These are phyloP conservation scores for Kwoniella heveanensis DNA, from an alignment of 768 basidiomycete species.

Conservation along the genomic window DNA sequence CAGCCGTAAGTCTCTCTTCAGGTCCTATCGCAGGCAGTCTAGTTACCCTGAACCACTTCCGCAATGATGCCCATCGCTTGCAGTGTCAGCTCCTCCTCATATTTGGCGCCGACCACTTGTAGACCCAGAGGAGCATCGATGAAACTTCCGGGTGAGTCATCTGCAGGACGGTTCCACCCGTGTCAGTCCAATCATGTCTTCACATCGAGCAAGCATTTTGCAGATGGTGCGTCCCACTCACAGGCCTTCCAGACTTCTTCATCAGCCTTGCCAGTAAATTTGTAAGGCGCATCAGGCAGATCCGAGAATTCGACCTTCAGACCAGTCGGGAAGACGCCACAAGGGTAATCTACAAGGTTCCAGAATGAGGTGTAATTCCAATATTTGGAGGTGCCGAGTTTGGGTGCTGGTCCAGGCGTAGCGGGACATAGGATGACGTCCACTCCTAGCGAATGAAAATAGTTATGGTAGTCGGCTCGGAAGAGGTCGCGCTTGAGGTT, in stretches of 20 bases:
- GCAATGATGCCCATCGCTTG: not conserved
- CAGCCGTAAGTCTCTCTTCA: too few species aligned
- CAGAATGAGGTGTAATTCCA: conserved; percentile 46
- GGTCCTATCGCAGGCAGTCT: too few species aligned
- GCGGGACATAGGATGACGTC: conserved; percentile 41
- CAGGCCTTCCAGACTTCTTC: not conserved
- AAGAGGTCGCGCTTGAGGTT: conserved; percentile 23
- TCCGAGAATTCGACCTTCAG: not conserved
- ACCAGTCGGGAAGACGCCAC: conserved; percentile 43
- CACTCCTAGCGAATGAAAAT: conserved; percentile 6
- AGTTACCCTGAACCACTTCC: not conserved
- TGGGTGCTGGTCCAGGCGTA: conserved; percentile 32
- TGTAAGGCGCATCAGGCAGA: not conserved
- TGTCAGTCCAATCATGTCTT: not conserved
- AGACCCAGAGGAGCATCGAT: not conserved
- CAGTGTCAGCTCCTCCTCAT: not conserved
- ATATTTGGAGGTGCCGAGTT: conserved; percentile 34
- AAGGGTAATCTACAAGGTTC: conserved; percentile 49
- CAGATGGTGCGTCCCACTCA: not conserved
- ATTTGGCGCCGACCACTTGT: not conserved
- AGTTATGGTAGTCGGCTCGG: conserved; percentile 17
- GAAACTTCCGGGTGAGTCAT: not conserved
- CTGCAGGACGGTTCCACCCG: not conserved
- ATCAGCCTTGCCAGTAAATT: not conserved
- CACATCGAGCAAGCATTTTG: not conserved